phyloP scores from a whole-genome alignment of 2,329 filamentous ascomycete species.

The Botryotinia calthae region DNA sequence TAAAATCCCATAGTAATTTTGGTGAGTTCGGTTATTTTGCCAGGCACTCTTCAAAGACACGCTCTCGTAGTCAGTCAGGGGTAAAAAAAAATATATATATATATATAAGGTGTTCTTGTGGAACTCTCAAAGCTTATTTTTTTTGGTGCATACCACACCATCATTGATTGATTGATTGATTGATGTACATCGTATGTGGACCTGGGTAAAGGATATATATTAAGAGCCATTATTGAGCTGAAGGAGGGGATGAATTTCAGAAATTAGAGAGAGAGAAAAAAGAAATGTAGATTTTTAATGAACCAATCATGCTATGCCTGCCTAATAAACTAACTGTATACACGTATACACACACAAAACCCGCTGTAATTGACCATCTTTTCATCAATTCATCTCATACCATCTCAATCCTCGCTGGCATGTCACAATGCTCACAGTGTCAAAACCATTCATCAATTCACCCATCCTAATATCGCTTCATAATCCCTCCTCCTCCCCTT shows the following conservation, averaged over 20 bases:
- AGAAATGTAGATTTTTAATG: neutral
- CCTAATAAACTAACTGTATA: constrained; percentile 16
- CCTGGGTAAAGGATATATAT: neutral
- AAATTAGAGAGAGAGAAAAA: neutral
- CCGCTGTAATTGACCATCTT: constrained; percentile 4
- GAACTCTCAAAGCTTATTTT: neutral
- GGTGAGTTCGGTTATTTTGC: too few relatives aligned
- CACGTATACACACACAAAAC: constrained; percentile 11
- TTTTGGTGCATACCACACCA: neutral
- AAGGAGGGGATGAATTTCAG: neutral
- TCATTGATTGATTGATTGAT: neutral
- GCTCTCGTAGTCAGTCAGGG: neutral
- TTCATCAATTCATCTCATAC: neutral
- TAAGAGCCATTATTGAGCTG: neutral
- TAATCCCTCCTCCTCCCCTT: neutral
- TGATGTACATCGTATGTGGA: neutral
- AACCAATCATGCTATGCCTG: constrained; percentile 18
- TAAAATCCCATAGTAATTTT: too few relatives aligned
- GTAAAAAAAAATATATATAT: too few relatives aligned
- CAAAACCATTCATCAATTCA: neutral
- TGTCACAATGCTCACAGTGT: neutral
- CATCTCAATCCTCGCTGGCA: neutral
- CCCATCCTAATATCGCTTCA: neutral
- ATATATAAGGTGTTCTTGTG: neutral
- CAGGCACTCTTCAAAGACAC: too few relatives aligned